Conservation (phyloP, 306 rosid species). For the Medicago arabica region DNA sequence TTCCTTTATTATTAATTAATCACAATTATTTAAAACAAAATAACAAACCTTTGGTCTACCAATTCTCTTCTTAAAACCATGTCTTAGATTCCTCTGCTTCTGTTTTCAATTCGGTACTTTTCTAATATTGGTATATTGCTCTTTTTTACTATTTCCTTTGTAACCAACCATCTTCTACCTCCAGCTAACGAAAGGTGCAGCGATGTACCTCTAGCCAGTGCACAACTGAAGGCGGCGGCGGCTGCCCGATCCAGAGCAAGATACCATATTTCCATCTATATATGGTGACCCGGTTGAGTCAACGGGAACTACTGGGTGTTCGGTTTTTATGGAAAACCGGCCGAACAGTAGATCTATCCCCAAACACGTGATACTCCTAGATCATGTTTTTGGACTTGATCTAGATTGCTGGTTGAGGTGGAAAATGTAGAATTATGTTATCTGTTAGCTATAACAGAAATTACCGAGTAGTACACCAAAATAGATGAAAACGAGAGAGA, state of each 20-base stretch:
- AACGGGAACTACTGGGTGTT: background rate
- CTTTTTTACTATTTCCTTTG: background rate
- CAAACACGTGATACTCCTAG: background rate
- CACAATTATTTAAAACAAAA: background rate
- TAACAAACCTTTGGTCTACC: background rate
- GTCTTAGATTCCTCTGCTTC: background rate
- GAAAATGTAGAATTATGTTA: background rate
- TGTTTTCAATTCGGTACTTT: background rate
- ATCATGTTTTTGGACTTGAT: background rate
- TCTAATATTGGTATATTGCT: too few relatives aligned
- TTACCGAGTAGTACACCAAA: slow-evolving; percentile 3
- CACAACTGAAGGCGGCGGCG: background rate
- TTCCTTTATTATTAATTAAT: background rate
- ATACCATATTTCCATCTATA: too few relatives aligned
- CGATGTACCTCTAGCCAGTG: background rate
- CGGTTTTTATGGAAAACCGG: background rate
- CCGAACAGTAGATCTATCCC: background rate
- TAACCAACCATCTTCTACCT: slow-evolving; percentile 1
- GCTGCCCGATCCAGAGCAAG: too few relatives aligned
- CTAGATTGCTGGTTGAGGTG: background rate
- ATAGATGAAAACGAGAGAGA: slow-evolving; percentile 2
- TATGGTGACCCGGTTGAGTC: background rate
- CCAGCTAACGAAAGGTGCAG: background rate
- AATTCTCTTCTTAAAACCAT: background rate
- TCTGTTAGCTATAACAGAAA: slow-evolving; percentile 1